Evolutionary conservation across 768 basidiomycete species (phyloP), one percentile per base, ranked within the genome.

Genomic region (Pleurotus sapidus): DNA sequence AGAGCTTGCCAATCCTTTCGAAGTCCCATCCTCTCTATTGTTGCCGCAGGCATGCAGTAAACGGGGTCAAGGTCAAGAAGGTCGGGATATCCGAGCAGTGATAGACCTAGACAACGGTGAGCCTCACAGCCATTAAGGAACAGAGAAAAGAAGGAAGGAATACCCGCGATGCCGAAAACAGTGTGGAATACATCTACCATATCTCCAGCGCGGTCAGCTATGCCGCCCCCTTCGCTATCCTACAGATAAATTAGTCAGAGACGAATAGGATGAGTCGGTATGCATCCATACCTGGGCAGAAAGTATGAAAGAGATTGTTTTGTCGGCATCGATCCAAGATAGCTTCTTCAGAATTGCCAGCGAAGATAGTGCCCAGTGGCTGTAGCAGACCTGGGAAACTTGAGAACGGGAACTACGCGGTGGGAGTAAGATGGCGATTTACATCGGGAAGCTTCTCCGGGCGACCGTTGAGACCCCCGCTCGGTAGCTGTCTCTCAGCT

Each of bases 161-260:
- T 63, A 81, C 93, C 95, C 59, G 94, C 93, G 2, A 98, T 74
- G 1, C 97, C 97, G 62, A 99, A 99, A 9, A 80, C 70, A 0
- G 96, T 98, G 65, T 99, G 96, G 71, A 97, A 99, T n/a, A 99
- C 95, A 65, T 99, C 97, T 1, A 86, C 86, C 83, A 95, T 88
- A 68, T 99, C 87, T 0, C 92, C 95, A 0, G 93, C 92, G 45
- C 97, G 76, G 70, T 99, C 97, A 0, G 95, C 89, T 24, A 98
- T 97, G 0, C 97, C 97, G 3, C 97, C 97, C 4, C 77, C 82
- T 61, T 98, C 95, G 0, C 81, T 74, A 65, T 98, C 97, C 88
- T 98, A 12, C 57, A 6, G 53, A 17, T 9, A 20, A 37, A 25
- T n/a, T 17, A 25, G 39, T 49, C 42, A 63, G 4, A 40, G 20